Conservation (phyloP, 2,329 filamentous ascomycete genomes). For the Gliomastix tumulicola region DNA sequence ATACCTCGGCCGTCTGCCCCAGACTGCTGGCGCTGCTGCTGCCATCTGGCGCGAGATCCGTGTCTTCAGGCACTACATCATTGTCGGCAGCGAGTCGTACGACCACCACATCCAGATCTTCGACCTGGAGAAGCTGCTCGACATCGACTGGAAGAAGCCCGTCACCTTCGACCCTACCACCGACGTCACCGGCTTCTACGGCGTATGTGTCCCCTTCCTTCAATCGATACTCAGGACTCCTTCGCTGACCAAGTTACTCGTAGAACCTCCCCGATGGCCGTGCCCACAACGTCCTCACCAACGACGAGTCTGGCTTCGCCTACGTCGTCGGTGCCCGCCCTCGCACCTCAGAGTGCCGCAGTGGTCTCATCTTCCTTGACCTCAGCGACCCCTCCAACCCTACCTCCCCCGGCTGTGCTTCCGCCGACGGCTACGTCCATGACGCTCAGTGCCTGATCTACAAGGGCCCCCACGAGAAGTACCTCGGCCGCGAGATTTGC, state of each 20-base stretch:
- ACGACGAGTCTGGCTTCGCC: slow-evolving; percentile 36
- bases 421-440: slow-evolving; percentile 51
- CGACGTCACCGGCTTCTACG: slow-evolving; percentile 24
- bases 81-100: slow-evolving; percentile 31
- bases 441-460: slow-evolving; percentile 54
- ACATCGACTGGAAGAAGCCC: slow-evolving; percentile 33
- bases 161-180: slow-evolving; percentile 8
- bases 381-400: slow-evolving; percentile 45
- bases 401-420: slow-evolving; percentile 44
- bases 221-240: not conserved
- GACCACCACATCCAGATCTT: slow-evolving; percentile 56
- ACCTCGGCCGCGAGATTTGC: slow-evolving; percentile 39
- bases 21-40: slow-evolving; percentile 27
- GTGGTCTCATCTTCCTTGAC: slow-evolving; percentile 53
- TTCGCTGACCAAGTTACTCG: not conserved
- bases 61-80: slow-evolving; percentile 24
- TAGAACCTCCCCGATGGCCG: slow-evolving; percentile 11
- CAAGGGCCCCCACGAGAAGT: slow-evolving; percentile 28
- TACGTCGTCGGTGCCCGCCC: slow-evolving; percentile 32
- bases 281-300: slow-evolving; percentile 9
- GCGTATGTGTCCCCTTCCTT: slow-evolving; percentile 7
- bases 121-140: slow-evolving; percentile 51
- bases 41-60: slow-evolving; percentile 47
- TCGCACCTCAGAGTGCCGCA: slow-evolving; percentile 28
- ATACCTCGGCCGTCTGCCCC: slow-evolving; percentile 46